phyloP scores from a whole-genome alignment of 306 rosid species.

The Adenanthera pavonina region DNA sequence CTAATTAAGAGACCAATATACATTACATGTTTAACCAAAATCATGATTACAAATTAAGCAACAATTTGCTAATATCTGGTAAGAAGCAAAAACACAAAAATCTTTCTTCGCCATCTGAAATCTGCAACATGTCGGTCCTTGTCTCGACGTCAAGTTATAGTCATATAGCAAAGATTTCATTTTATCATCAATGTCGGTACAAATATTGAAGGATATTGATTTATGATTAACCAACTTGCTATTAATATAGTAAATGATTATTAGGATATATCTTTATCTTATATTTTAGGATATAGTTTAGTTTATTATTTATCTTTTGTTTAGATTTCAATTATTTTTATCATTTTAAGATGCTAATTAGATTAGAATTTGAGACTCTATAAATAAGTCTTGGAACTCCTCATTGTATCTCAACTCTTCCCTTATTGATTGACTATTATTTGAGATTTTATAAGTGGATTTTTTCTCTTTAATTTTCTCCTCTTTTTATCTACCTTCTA shows the following conservation, averaged over 20 bases:
- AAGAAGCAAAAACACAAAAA: neutral
- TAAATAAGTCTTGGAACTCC: too few species aligned
- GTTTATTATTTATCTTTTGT: too few species aligned
- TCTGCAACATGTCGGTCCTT: neutral
- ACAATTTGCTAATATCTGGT: neutral
- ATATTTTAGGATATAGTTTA: too few species aligned
- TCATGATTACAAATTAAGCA: neutral
- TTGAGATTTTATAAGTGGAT: too few species aligned
- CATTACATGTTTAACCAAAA: neutral
- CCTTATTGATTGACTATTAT: too few species aligned
- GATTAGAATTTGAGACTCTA: too few species aligned
- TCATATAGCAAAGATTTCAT: neutral
- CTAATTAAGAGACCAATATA: neutral
- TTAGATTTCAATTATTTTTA: too few species aligned
- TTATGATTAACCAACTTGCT: neutral
- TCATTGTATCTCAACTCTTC: too few species aligned
- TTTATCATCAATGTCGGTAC: neutral
- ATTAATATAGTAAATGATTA: neutral
- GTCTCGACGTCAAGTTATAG: neutral
- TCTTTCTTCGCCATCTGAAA: neutral
- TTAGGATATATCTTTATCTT: too few species aligned
- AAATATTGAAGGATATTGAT: neutral
- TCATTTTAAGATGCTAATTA: too few species aligned
- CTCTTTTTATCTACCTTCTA: too few species aligned
- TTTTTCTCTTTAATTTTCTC: too few species aligned